Percentiles rank a stretch among this genome's conserved stretches.
These are phyloP conservation scores for Helianthus tuberosus DNA, from an alignment of 129 eudicot species.

Conservation along the genomic window DNA sequence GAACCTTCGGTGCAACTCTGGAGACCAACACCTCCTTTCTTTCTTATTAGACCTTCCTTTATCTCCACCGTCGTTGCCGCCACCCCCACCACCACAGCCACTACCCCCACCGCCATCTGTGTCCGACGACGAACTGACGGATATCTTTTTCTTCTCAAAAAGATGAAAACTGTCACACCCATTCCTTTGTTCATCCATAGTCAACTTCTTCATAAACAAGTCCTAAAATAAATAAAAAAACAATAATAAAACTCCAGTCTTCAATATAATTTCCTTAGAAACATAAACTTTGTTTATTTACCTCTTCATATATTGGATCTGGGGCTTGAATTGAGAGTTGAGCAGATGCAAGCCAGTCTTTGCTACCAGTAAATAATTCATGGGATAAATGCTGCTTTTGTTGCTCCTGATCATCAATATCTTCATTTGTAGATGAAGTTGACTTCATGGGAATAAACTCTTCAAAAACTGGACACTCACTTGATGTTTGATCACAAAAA, in stretches of 20 bases:
- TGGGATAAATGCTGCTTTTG: constrained; percentile 6
- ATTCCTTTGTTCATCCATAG: constrained; percentile 59
- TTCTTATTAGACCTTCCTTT: constrained; percentile 60
- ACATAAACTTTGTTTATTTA: background rate
- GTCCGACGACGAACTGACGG: constrained; percentile 57
- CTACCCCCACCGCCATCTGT: constrained; percentile 42
- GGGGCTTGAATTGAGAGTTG: constrained; percentile 89
- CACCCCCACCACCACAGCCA: constrained; percentile 28
- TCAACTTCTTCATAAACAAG: constrained; percentile 45
- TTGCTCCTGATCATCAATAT: constrained; percentile 26
- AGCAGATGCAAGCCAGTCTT: constrained; percentile 92
- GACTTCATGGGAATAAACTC: constrained; percentile 82
- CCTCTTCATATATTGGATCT: constrained; percentile 66
- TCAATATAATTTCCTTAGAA: constrained; percentile 17
- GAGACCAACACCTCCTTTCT: constrained; percentile 89
- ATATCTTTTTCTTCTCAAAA: constrained; percentile 49
- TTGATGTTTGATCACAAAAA: constrained; percentile 59
- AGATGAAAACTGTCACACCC: constrained; percentile 64
- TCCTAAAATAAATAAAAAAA: constrained; percentile 41
- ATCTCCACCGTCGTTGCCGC: constrained; percentile 37
- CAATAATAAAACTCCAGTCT: background rate
- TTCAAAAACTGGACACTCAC: constrained; percentile 68
- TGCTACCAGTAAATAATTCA: constrained; percentile 7
- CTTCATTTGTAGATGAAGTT: constrained; percentile 44
- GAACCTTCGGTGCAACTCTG: constrained; percentile 78